These are phyloP conservation scores for Achaetomiella virescens DNA, from an alignment of 495 filamentous ascomycete species.

Conservation along the genomic window DNA sequence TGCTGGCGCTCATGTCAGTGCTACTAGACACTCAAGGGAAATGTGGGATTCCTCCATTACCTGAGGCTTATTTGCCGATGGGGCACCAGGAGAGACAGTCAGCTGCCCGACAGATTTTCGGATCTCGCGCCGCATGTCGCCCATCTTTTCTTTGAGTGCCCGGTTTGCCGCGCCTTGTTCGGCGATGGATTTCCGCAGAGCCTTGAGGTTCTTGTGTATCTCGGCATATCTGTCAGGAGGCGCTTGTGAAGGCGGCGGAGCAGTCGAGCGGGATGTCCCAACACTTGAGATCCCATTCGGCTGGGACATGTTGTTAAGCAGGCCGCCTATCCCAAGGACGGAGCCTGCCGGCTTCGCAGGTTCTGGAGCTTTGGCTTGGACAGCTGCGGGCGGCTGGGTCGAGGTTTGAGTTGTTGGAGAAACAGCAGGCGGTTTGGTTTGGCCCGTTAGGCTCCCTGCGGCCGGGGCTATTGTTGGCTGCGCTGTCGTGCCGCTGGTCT, in stretches of 20 bases:
- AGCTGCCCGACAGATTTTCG: constrained; percentile 69
- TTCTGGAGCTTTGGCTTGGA: neutral
- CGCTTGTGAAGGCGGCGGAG: neutral
- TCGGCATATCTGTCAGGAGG: constrained; percentile 51
- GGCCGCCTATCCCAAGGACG: neutral
- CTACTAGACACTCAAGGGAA: neutral
- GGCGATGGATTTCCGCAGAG: constrained; percentile 53
- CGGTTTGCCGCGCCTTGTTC: constrained; percentile 42
- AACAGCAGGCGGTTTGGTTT: neutral
- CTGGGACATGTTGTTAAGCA: constrained; percentile 1
- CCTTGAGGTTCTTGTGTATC: constrained; percentile 69
- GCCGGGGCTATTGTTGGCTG: neutral
- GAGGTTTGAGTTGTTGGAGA: neutral
- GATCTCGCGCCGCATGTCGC: constrained; percentile 68
- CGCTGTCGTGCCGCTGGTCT: constrained; percentile 11
- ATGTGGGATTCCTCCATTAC: constrained; percentile 33
- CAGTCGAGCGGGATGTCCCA: neutral
- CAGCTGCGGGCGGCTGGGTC: neutral
- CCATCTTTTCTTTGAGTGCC: constrained; percentile 57
- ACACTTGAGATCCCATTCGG: constrained; percentile 7
- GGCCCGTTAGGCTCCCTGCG: neutral
- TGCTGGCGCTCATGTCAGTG: constrained; percentile 13
- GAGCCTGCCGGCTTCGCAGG: neutral
- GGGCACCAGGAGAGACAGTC: constrained; percentile 43
- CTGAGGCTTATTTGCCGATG: constrained; percentile 53